phyloP scores from a whole-genome alignment of 129 eudicot genomes.

The Lactuca saligna region DNA sequence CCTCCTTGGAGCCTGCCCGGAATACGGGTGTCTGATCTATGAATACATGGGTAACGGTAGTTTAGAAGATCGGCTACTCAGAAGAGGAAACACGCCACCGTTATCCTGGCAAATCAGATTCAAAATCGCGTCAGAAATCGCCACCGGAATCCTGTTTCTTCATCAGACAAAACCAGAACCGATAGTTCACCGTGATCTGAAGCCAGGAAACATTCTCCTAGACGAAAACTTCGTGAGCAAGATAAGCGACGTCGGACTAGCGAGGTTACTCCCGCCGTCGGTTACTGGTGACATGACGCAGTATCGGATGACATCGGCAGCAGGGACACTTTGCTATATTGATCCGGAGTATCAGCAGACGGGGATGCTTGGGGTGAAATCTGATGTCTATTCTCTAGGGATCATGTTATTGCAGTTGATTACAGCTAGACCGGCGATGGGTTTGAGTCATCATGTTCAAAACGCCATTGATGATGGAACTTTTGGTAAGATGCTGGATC shows the following conservation, averaged over 20 bases:
- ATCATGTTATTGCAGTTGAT: slow-evolving; percentile 56
- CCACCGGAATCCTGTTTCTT: slow-evolving; percentile 60
- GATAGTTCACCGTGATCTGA: slow-evolving; percentile 75
- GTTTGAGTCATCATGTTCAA: slow-evolving; percentile 47
- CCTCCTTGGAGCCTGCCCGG: slow-evolving; percentile 87
- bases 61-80: slow-evolving; percentile 61
- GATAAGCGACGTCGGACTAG: slow-evolving; percentile 73
- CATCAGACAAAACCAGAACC: slow-evolving; percentile 86
- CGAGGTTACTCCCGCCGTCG: slow-evolving; percentile 67
- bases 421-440: slow-evolving; percentile 67
- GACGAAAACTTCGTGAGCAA: slow-evolving; percentile 69
- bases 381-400: slow-evolving; percentile 72
- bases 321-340: slow-evolving; percentile 73
- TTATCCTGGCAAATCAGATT: slow-evolving; percentile 71
- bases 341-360: slow-evolving; percentile 87
- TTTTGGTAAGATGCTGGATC: slow-evolving; percentile 51
- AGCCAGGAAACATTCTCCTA: slow-evolving; percentile 69
- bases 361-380: slow-evolving; percentile 79
- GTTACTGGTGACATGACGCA: slow-evolving; percentile 63
- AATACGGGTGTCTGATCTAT: slow-evolving; percentile 67
- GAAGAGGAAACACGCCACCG: slow-evolving; percentile 48
- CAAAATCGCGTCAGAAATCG: slow-evolving; percentile 67
- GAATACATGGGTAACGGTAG: slow-evolving; percentile 85
- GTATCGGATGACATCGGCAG: slow-evolving; percentile 67
- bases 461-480: slow-evolving; percentile 43